A percentile compares a stretch with the other conserved stretches of the same genome.
Conservation (phyloP, 192 early-diverging fungal genomes). For the Mortierella hygrophila region DNA sequence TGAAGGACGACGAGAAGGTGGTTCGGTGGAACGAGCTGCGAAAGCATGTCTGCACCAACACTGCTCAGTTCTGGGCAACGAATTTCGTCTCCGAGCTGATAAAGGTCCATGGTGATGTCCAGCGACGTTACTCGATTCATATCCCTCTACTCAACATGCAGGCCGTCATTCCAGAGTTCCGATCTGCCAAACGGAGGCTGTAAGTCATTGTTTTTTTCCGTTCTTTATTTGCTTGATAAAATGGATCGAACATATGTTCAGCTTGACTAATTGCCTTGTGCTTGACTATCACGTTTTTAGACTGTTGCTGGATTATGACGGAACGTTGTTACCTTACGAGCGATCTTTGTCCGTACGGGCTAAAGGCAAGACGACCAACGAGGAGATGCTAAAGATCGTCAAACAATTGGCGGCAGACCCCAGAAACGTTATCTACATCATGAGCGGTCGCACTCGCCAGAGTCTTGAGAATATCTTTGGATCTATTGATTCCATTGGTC, state of each 20-base stretch:
- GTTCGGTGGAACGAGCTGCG: constrained; percentile 81
- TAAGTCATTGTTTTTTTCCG: constrained; percentile 27
- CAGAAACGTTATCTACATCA: constrained; percentile 78
- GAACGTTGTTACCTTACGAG: constrained; percentile 78
- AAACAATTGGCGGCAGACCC: constrained; percentile 69
- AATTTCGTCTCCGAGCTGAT: constrained; percentile 69
- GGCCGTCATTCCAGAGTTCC: constrained; percentile 43
- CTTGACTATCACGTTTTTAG: constrained; percentile 17
- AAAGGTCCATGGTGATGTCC: constrained; percentile 65
- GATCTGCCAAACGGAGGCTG: constrained; percentile 57
- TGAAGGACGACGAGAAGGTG: constrained; percentile 82
- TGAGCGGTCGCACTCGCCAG: constrained; percentile 77
- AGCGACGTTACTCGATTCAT: constrained; percentile 61
- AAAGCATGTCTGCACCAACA: constrained; percentile 75
- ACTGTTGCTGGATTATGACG: constrained; percentile 72
- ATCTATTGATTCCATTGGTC: constrained; percentile 70
- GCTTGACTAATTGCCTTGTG: neutral
- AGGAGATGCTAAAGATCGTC: constrained; percentile 72
- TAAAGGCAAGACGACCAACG: constrained; percentile 63
- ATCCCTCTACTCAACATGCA: constrained; percentile 59
- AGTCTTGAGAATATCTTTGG: constrained; percentile 77
- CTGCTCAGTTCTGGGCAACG: constrained; percentile 76
- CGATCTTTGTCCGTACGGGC: constrained; percentile 52
- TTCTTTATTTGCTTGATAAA: neutral
- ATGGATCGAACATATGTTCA: neutral